These are phyloP conservation scores for Pterothamnion heteromorphum DNA, from an alignment of 31 red algal genomes.

Conservation along the genomic window DNA sequence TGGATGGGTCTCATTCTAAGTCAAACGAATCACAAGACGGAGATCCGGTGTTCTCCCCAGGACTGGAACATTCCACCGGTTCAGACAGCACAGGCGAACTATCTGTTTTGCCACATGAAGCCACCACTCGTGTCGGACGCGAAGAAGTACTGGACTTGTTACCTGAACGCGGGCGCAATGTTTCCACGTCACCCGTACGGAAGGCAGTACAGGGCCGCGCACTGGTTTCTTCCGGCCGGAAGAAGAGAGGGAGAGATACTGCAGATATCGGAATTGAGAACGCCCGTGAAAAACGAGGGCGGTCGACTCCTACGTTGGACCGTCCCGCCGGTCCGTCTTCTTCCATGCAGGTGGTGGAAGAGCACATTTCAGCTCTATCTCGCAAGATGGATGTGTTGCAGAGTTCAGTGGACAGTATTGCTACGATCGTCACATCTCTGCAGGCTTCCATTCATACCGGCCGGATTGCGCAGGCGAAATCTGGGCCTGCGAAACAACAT, in stretches of 20 bases:
- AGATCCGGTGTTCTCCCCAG: too few relatives aligned
- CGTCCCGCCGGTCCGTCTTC: not conserved
- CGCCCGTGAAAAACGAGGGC: not conserved
- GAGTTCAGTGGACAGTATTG: not conserved
- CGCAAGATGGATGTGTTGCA: not conserved
- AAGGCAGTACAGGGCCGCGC: too few relatives aligned
- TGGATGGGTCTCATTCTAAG: too few relatives aligned
- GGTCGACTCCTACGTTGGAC: not conserved
- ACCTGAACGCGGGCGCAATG: too few relatives aligned
- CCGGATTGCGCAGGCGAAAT: not conserved
- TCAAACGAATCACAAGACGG: too few relatives aligned
- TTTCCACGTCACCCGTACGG: too few relatives aligned
- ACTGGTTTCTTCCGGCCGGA: not conserved
- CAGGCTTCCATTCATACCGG: not conserved
- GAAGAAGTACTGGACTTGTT: too few relatives aligned
- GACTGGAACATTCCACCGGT: too few relatives aligned
- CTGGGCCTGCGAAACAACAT: not conserved
- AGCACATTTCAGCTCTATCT: not conserved
- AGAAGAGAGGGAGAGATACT: not conserved
- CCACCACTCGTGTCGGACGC: too few relatives aligned
- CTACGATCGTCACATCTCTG: not conserved
- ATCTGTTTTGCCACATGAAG: too few relatives aligned
- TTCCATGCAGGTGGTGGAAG: not conserved
- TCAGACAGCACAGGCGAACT: too few relatives aligned
- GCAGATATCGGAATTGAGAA: not conserved